phyloP scores from a whole-genome alignment of 805 yeast species.

The Cyberlindnera amylophila region DNA sequence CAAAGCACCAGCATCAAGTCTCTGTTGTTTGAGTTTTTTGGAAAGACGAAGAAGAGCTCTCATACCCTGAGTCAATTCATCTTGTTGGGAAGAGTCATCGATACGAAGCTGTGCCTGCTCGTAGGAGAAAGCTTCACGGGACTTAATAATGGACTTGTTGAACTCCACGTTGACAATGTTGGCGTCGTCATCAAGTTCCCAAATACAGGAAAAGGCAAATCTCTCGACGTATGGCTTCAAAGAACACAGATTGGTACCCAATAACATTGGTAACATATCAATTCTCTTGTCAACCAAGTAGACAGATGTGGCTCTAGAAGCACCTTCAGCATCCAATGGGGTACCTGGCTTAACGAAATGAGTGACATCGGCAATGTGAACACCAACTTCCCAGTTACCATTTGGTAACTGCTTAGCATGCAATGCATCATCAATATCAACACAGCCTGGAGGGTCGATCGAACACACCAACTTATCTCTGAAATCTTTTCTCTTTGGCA shows the following conservation, averaged over 20 bases:
- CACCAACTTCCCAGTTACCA: slow-evolving; percentile 97
- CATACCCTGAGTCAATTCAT: slow-evolving; percentile 87
- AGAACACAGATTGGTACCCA: slow-evolving; percentile 95
- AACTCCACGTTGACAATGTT: slow-evolving; percentile 74
- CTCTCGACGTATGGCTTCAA: slow-evolving; percentile 93
- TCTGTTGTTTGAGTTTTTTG: slow-evolving; percentile 74
- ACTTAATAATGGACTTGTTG: slow-evolving; percentile 83
- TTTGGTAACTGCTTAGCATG: slow-evolving; percentile 84
- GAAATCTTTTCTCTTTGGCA: slow-evolving; percentile 69
- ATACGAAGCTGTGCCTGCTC: slow-evolving; percentile 90
- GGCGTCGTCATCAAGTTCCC: slow-evolving; percentile 91
- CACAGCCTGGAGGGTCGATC: slow-evolving; percentile 97
- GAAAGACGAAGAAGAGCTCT: slow-evolving; percentile 77
- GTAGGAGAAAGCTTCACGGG: slow-evolving; percentile 92
- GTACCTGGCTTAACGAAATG: slow-evolving; percentile 94
- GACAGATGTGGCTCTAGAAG: slow-evolving; percentile 95
- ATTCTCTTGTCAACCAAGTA: slow-evolving; percentile 96
- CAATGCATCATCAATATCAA: slow-evolving; percentile 96
- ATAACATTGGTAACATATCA: slow-evolving; percentile 93
- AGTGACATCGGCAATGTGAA: slow-evolving; percentile 98
- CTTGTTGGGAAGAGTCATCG: slow-evolving; percentile 71
- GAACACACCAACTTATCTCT: slow-evolving; percentile 89
- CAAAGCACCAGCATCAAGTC: slow-evolving; percentile 93
- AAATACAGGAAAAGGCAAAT: slow-evolving; percentile 89
- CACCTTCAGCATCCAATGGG: slow-evolving; percentile 92